Evolutionary conservation across 495 filamentous ascomycete genomes (phyloP).

Genomic region (Trichoderma reesei): DNA sequence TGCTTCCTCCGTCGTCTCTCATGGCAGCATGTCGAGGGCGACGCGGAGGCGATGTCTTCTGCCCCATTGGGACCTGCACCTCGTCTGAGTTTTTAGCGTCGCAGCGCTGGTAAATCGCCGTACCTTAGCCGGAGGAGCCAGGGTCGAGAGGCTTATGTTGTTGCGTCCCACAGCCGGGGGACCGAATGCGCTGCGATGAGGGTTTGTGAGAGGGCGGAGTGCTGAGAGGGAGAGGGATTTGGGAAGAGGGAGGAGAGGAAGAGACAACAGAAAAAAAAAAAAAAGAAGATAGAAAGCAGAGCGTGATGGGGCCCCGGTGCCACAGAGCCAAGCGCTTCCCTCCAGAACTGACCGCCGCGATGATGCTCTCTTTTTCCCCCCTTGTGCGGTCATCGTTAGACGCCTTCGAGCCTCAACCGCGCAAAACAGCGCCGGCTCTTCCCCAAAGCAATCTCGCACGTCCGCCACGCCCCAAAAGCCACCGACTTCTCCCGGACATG

Average conservation of each 20-base stretch:
- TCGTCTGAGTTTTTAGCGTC: slow-evolving; percentile 13
- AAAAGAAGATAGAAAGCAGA: neutral
- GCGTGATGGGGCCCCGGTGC: neutral
- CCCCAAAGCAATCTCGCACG: neutral
- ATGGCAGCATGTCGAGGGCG: slow-evolving; percentile 12
- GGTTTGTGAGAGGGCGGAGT: neutral
- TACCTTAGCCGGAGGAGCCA: slow-evolving; percentile 9
- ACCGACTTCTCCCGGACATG: slow-evolving; percentile 1
- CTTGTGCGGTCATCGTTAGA: neutral
- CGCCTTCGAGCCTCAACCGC: neutral
- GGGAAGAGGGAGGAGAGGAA: too few relatives aligned
- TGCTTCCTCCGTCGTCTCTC: slow-evolving; percentile 9
- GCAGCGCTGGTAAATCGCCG: slow-evolving; percentile 7
- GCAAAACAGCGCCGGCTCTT: neutral
- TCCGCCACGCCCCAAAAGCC: neutral
- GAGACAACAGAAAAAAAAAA: neutral
- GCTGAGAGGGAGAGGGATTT: neutral
- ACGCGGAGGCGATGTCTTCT: slow-evolving; percentile 1
- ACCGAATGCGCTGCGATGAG: neutral
- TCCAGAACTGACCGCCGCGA: neutral
- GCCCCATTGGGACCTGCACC: slow-evolving; percentile 7
- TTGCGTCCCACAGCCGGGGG: slow-evolving; percentile 2
- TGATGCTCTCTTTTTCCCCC: neutral
- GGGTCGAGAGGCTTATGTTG: neutral
- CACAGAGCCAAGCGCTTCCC: neutral